Conservation (phyloP, 495 filamentous ascomycete genomes). For the Lepidopterella palustris region DNA sequence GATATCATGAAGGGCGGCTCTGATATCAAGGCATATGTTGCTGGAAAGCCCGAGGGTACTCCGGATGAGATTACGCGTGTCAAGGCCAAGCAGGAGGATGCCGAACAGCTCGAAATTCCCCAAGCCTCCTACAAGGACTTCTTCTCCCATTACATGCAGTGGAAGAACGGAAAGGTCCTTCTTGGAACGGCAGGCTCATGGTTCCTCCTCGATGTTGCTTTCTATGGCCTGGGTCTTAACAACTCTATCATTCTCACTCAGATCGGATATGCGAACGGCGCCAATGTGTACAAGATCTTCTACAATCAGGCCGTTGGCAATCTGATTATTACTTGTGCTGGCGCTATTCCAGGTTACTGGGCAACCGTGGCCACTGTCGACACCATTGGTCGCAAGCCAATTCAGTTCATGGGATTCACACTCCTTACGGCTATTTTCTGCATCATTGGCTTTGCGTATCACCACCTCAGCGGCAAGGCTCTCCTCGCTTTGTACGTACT, state of each 20-base stretch:
- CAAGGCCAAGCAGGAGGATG: slow-evolving; percentile 41
- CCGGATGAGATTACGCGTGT: slow-evolving; percentile 57
- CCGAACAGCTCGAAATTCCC: slow-evolving; percentile 45
- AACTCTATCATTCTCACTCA: slow-evolving; percentile 29
- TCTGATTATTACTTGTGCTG: slow-evolving; percentile 33
- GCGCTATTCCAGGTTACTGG: slow-evolving; percentile 37
- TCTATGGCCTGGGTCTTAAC: slow-evolving; percentile 76
- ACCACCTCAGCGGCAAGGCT: slow-evolving; percentile 29
- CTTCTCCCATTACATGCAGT: slow-evolving; percentile 54
- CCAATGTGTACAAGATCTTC: slow-evolving; percentile 29
- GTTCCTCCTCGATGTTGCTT: slow-evolving; percentile 72
- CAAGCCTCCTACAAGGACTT: slow-evolving; percentile 66
- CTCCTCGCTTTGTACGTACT: slow-evolving; percentile 69
- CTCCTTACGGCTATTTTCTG: slow-evolving; percentile 33
- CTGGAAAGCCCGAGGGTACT: slow-evolving; percentile 43
- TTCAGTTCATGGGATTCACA: slow-evolving; percentile 33
- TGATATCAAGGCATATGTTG: slow-evolving; percentile 51
- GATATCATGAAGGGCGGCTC: slow-evolving; percentile 63
- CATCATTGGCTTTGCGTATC: slow-evolving; percentile 31
- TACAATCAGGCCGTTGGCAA: slow-evolving; percentile 33
- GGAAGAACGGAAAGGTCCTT: slow-evolving; percentile 61
- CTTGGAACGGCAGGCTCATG: slow-evolving; percentile 73
- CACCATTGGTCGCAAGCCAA: slow-evolving; percentile 35
- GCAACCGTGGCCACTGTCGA: slow-evolving; percentile 34
- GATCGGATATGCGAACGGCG: slow-evolving; percentile 27